A percentile compares a stretch with the other conserved stretches of the same genome.
These are phyloP conservation scores for Arctium lappa DNA, from an alignment of 129 eudicot species.

Conservation along the genomic window DNA sequence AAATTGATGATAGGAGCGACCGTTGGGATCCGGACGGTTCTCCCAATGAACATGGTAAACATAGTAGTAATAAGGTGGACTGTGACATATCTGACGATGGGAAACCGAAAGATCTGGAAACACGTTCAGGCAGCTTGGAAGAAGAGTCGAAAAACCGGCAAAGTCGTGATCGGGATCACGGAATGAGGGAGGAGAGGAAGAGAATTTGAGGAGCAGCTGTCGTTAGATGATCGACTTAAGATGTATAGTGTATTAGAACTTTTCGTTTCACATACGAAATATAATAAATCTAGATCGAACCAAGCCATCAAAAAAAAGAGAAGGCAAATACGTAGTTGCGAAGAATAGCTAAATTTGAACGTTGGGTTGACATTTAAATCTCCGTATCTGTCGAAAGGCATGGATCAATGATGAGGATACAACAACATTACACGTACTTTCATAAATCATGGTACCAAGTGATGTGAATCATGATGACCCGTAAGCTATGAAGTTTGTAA, in stretches of 20 bases:
- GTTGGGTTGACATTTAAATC: no score
- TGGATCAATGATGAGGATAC: no score
- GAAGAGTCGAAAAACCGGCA: background rate
- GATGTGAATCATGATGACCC: no score
- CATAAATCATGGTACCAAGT: no score
- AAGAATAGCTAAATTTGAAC: no score
- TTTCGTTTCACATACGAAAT: no score
- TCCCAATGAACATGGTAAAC: background rate
- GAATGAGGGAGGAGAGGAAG: slow-evolving; percentile 23
- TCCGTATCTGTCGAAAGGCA: no score
- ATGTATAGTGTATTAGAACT: background rate
- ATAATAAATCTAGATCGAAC: no score
- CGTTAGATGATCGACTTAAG: background rate
- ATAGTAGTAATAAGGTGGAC: background rate
- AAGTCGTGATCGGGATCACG: slow-evolving; percentile 7
- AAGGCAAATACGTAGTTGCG: no score
- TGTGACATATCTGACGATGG: background rate
- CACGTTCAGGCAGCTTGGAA: background rate
- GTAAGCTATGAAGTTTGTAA: no score
- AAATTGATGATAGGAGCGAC: slow-evolving; percentile 29
- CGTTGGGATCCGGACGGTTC: slow-evolving; percentile 48
- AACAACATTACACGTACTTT: no score
- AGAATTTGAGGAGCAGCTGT: slow-evolving; percentile 15
- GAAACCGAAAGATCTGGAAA: slow-evolving; percentile 6
- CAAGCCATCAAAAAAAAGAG: no score